Evolutionary conservation across 2,329 filamentous ascomycete species (phyloP).

Genomic region (Sclerotinia sclerotiorum): DNA sequence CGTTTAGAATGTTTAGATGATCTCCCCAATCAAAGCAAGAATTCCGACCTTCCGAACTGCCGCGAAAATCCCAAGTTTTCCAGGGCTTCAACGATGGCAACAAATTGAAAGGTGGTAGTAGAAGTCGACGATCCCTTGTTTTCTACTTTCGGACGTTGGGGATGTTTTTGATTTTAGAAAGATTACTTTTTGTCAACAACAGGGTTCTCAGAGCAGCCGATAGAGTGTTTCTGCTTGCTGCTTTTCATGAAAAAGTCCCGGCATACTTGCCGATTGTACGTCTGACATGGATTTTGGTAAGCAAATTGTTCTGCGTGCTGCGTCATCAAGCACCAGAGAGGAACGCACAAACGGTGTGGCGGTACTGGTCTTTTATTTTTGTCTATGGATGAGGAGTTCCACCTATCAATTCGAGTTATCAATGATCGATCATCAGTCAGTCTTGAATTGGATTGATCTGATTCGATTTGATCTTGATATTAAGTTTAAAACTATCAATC

Average conservation of each 20-base stretch:
- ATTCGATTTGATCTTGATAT: not conserved
- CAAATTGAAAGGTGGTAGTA: not conserved
- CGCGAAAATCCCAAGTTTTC: slow-evolving; percentile 7
- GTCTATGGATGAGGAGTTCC: not conserved
- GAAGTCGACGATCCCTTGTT: slow-evolving; percentile 12
- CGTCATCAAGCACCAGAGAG: slow-evolving; percentile 16
- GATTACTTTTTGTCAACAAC: not conserved
- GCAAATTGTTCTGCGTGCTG: slow-evolving; percentile 21
- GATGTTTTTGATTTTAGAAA: not conserved
- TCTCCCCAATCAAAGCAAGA: slow-evolving; percentile 10
- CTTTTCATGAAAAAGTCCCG: slow-evolving; percentile 17
- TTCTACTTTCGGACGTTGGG: not conserved
- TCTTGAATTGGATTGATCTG: not conserved
- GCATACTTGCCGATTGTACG: slow-evolving; percentile 20
- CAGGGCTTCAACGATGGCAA: not conserved
- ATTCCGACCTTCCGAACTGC: slow-evolving; percentile 6
- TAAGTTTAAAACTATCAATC: not conserved
- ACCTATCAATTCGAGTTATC: slow-evolving; percentile 5
- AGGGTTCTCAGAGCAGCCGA: slow-evolving; percentile 12
- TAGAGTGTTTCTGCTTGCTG: slow-evolving; percentile 20
- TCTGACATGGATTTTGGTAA: slow-evolving; percentile 16
- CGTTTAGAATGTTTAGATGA: not conserved
- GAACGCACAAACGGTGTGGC: slow-evolving; percentile 24
- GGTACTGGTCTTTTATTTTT: not conserved
- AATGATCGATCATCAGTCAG: not conserved